Evolutionary conservation across 2,329 filamentous ascomycete genomes (phyloP).

Genomic region (Blastomyces silverae): DNA sequence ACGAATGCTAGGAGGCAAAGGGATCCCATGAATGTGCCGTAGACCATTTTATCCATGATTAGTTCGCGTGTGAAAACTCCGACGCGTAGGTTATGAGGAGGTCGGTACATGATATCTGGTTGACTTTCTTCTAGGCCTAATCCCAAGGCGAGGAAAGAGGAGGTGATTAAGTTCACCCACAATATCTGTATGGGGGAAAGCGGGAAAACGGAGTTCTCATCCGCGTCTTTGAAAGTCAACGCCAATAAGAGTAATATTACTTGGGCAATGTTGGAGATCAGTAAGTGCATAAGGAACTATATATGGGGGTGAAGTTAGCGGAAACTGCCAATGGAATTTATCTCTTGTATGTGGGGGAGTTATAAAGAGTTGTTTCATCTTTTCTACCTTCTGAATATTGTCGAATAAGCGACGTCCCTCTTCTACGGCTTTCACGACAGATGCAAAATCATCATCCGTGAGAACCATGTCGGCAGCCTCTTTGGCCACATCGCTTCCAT

Average conservation of each 20-base stretch:
- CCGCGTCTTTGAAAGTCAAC: conserved; percentile 67
- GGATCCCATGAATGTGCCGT: conserved; percentile 43
- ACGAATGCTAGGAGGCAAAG: conserved; percentile 39
- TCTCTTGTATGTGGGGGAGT: conserved; percentile 47
- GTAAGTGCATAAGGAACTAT: conserved; percentile 68
- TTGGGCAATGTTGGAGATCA: conserved; percentile 76
- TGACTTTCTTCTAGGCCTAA: conserved; percentile 71
- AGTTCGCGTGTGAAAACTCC: conserved; percentile 40
- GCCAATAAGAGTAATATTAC: conserved; percentile 74
- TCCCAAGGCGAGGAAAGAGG: conserved; percentile 77
- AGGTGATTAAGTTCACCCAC: conserved; percentile 90
- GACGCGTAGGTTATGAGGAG: conserved; percentile 57
- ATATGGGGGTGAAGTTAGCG: conserved; percentile 8
- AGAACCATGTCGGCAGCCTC: conserved; percentile 51
- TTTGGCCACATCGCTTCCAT: conserved; percentile 72
- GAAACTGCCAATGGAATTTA: conserved; percentile 4
- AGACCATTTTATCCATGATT: conserved; percentile 39
- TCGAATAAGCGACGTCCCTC: conserved; percentile 73
- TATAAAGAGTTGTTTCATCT: neutral
- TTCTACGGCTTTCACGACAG: conserved; percentile 71
- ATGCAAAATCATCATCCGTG: conserved; percentile 69
- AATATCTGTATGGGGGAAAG: conserved; percentile 78
- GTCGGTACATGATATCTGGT: conserved; percentile 69
- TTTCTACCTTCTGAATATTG: conserved; percentile 58
- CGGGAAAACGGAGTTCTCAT: conserved; percentile 71